These are phyloP conservation scores for Stagonosporopsis cucurbitacearum DNA, from an alignment of 2,329 filamentous ascomycete species.

Conservation along the genomic window DNA sequence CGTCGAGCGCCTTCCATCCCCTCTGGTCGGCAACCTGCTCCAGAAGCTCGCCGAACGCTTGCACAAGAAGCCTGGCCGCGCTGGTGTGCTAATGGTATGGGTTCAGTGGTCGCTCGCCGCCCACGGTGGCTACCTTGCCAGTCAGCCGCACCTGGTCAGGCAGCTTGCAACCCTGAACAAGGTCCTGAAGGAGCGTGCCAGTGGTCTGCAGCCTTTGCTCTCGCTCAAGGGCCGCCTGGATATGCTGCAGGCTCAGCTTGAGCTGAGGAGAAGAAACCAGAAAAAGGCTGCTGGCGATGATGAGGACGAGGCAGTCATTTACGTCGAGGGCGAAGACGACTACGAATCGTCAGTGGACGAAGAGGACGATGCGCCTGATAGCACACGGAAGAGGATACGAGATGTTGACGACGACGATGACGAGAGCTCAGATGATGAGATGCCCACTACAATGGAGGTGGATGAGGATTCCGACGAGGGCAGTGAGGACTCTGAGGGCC, in stretches of 20 bases:
- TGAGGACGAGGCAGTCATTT: constrained; percentile 76
- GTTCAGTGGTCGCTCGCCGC: constrained; percentile 93
- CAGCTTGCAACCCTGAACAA: constrained; percentile 80
- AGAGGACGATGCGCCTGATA: constrained; percentile 21
- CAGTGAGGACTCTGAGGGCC: constrained; percentile 61
- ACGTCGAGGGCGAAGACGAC: constrained; percentile 82
- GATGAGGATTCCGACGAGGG: constrained; percentile 57
- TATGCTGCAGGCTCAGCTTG: constrained; percentile 89
- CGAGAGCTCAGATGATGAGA: constrained; percentile 61
- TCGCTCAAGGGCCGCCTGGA: constrained; percentile 94
- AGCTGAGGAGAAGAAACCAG: constrained; percentile 75
- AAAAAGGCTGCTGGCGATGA: constrained; percentile 62
- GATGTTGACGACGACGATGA: constrained; percentile 39
- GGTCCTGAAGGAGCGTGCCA: constrained; percentile 85
- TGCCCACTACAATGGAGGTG: constrained; percentile 58
- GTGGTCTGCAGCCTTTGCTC: constrained; percentile 80
- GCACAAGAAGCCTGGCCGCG: constrained; percentile 84
- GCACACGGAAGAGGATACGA: constrained; percentile 33
- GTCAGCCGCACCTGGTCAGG: constrained; percentile 81
- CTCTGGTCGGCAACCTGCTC: constrained; percentile 78
- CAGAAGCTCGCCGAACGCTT: constrained; percentile 85
- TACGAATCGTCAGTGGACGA: constrained; percentile 59
- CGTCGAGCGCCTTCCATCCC: constrained; percentile 87
- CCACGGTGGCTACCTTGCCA: constrained; percentile 88
- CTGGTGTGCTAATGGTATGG: constrained; percentile 91